A percentile compares a stretch with the other conserved stretches of the same genome.
Conservation (phyloP, 768 basidiomycete species). For the Cyclocybe cylindracea region DNA sequence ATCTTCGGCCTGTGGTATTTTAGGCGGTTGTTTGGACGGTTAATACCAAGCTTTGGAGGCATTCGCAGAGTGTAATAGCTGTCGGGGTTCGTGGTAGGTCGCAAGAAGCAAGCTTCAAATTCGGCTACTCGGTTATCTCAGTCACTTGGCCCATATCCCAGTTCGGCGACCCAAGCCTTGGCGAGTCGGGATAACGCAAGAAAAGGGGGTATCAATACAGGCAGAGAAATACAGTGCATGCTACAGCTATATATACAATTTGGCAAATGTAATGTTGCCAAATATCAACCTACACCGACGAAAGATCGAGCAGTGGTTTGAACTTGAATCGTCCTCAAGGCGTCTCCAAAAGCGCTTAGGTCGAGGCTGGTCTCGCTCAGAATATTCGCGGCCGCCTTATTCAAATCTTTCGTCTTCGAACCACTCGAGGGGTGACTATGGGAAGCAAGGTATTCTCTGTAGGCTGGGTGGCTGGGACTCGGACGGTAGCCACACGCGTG, state of each 20-base stretch:
- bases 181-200: not conserved
- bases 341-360: constrained; percentile 22
- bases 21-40: constrained; percentile 29
- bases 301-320: not conserved
- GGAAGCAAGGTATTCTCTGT: constrained; percentile 37
- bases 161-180: not conserved
- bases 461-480: constrained; percentile 36
- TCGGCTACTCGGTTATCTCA: not conserved
- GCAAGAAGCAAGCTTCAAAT: not conserved
- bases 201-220: too few species aligned
- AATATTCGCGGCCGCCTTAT: constrained; percentile 15
- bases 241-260: too few species aligned
- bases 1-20: constrained; percentile 50
- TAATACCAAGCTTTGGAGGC: constrained; percentile 18
- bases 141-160: not conserved
- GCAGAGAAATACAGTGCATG: too few species aligned
- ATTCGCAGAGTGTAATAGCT: constrained; percentile 17
- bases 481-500: constrained; percentile 41
- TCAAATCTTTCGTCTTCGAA: not conserved
- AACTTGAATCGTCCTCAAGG: constrained; percentile 22
- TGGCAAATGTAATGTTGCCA: not conserved
- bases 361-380: constrained; percentile 26
- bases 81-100: not conserved
- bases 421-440: not conserved
- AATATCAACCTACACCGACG: not conserved